These are phyloP conservation scores for Claviceps sorghi DNA, from an alignment of 2,329 filamentous ascomycete genomes.

Conservation along the genomic window DNA sequence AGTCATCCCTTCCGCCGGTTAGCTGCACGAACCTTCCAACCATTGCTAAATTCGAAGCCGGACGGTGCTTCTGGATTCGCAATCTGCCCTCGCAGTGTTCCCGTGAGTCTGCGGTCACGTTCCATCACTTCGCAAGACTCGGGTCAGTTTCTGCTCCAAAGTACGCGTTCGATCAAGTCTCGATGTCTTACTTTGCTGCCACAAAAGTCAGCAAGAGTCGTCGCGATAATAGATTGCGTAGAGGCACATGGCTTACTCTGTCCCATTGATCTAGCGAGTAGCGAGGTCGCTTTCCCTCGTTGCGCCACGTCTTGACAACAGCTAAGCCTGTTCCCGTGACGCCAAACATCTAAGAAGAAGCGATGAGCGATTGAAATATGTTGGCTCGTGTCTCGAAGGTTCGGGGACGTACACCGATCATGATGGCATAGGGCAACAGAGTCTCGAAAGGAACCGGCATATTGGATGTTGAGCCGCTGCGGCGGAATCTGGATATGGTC, in stretches of 20 bases:
- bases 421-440: constrained; percentile 50
- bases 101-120: constrained; percentile 47
- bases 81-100: constrained; percentile 41
- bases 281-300: constrained; percentile 45
- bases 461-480: constrained; percentile 16
- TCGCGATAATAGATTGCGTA: not conserved
- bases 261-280: constrained; percentile 51
- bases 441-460: constrained; percentile 54
- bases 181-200: constrained; percentile 38
- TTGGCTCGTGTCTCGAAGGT: constrained; percentile 2
- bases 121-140: constrained; percentile 44
- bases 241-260: constrained; percentile 28
- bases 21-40: constrained; percentile 40
- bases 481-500: constrained; percentile 12
- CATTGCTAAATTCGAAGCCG: constrained; percentile 49
- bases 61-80: constrained; percentile 39
- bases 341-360: constrained; percentile 44
- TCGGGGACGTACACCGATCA: constrained; percentile 37
- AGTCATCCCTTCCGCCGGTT: not conserved
- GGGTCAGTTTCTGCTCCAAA: constrained; percentile 5
- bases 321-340: constrained; percentile 43
- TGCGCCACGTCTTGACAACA: constrained; percentile 40
- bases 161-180: not conserved
- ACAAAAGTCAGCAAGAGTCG: constrained; percentile 14
- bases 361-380: not conserved